Percentiles rank a stretch among this genome's conserved stretches.
phyloP scores from a whole-genome alignment of 257 asterid genomes.

The Pogostemon cablin region DNA sequence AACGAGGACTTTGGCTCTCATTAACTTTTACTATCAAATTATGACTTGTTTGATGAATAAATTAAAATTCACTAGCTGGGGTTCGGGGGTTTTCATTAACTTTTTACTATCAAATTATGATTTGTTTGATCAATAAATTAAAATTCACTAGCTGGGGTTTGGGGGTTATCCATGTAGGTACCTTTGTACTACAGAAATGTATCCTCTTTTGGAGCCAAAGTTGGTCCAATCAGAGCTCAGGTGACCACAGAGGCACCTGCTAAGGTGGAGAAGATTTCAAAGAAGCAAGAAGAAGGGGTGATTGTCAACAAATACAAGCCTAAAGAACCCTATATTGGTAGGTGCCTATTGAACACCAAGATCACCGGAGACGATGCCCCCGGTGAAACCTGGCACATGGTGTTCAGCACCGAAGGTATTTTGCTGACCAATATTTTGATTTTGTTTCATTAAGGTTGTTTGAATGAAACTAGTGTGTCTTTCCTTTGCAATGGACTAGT shows the following conservation, averaged over 20 bases:
- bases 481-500: background rate
- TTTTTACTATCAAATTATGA: background rate
- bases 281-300: conserved; percentile 89
- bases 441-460: background rate
- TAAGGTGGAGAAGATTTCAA: conserved; percentile 71
- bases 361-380: conserved; percentile 99
- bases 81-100: background rate
- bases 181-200: conserved; percentile 64
- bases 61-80: background rate
- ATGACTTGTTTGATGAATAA: background rate
- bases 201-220: conserved; percentile 43
- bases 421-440: background rate
- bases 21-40: background rate
- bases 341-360: conserved; percentile 93
- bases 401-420: conserved; percentile 91
- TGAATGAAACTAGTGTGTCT: background rate
- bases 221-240: conserved; percentile 76
- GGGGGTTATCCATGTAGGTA: conserved; percentile 45
- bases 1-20: background rate
- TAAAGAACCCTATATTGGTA: conserved; percentile 85
- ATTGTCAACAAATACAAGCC: conserved; percentile 85
- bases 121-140: background rate
- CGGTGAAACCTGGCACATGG: conserved; percentile 99
- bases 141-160: conserved; percentile 2
- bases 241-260: conserved; percentile 92